Conservation (phyloP, 768 basidiomycete genomes). For the Xerocomus potaroensis region DNA sequence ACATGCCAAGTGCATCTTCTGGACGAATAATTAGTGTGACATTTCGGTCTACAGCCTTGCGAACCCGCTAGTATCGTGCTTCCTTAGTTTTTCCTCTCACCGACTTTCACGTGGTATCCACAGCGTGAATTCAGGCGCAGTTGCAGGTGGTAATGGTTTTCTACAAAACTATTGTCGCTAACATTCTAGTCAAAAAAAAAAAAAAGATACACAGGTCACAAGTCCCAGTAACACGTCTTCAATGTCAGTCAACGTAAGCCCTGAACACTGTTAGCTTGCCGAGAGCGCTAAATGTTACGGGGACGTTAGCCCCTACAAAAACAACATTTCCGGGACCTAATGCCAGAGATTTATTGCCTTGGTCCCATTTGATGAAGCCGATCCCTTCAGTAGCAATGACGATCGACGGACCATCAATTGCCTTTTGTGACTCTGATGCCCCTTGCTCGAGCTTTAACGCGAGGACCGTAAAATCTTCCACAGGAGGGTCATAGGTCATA, state of each 20-base stretch:
- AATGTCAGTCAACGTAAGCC: constrained; percentile 25
- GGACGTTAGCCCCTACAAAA: constrained; percentile 73
- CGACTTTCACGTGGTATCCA: not conserved
- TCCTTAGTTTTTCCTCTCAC: no score
- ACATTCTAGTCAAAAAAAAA: not conserved
- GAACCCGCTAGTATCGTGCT: no score
- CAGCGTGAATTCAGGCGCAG: no score
- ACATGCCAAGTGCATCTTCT: no score
- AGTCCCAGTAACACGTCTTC: not conserved
- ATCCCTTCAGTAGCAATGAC: constrained; percentile 68
- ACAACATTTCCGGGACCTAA: constrained; percentile 67
- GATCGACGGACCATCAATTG: constrained; percentile 81
- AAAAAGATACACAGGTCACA: not conserved
- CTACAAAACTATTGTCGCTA: not conserved
- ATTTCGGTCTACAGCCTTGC: no score
- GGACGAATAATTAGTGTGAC: no score
- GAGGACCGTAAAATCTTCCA: constrained; percentile 90
- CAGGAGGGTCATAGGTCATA: constrained; percentile 83
- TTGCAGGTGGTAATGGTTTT: not conserved
- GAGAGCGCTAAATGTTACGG: constrained; percentile 44
- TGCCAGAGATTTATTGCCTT: constrained; percentile 34
- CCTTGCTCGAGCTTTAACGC: constrained; percentile 46
- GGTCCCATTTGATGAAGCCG: constrained; percentile 53
- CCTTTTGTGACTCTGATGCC: constrained; percentile 49
- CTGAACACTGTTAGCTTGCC: constrained; percentile 24